Evolutionary conservation across 371 early-diverging fungal genomes (phyloP), one percentile per base, ranked within the genome.

Genomic region (Circinella minor): DNA sequence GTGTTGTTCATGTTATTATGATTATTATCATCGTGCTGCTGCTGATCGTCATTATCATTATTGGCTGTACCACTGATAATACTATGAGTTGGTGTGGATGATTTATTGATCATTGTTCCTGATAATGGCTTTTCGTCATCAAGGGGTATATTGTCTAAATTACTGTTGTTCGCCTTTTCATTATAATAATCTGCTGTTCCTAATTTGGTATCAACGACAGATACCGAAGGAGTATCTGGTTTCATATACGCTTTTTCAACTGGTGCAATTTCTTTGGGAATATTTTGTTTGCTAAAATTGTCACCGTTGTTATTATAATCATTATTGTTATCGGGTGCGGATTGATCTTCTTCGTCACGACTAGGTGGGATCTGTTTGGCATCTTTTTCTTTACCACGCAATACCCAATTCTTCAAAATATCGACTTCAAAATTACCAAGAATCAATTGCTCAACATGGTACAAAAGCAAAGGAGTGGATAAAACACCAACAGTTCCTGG

Each of bases 371-470:
- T 54, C 4, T 55, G 36, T 15, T 64, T 57, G 37, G 68, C 71
- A 20, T 66, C 62, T 65, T 74, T 61, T 71, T 73, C 72, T 36
- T 80, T 73, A 11, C 86, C 86, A 13, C 79, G 73, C 48, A 63
- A 63, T 3, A 90, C 86, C 89, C 89, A 91, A 36, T 72, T 77
- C 67, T 82, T 83, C 48, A 91, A 74, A 71, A 82, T 69, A 15
- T 78, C 68, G 59, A 90, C 88, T 76, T 89, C 79, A 61, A 88
- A 79, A 3, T 86, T 84, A 8, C 91, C 91, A n/a, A 87, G 74
- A 68, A 90, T 85, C 46, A 91, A 70, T 59, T 91, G 92, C 67
- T 85, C 87, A 17, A 89, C 89, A 71, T 91, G 91, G 69, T 91
- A 91, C 57, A 90, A 76, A 47, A 91, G 72, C 54, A 91, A 70